Evolutionary conservation across 2,329 filamentous ascomycete genomes (phyloP).

Genomic region (Ophiognomonia clavigignenti-juglandacearum): DNA sequence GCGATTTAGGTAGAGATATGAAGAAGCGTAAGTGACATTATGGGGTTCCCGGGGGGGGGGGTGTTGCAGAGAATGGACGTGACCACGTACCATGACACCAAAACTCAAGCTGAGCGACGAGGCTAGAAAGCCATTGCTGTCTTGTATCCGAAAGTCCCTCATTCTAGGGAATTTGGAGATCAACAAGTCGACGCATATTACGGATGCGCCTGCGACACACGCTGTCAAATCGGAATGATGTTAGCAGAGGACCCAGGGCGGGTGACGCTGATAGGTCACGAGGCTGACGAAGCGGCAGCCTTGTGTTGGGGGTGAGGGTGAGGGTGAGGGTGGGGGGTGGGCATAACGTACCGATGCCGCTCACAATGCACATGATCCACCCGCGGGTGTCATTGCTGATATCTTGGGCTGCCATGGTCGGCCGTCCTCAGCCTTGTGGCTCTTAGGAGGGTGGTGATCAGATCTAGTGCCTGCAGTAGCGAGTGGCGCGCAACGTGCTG

Average conservation of each 20-base stretch:
- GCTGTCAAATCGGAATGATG: constrained; percentile 33
- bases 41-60: too few relatives aligned
- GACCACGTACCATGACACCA: constrained; percentile 77
- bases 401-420: constrained; percentile 34
- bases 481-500: background rate
- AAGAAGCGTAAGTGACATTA: too few relatives aligned
- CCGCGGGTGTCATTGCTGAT: constrained; percentile 80
- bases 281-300: background rate
- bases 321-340: background rate
- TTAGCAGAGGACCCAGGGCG: background rate
- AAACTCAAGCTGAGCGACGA: constrained; percentile 88
- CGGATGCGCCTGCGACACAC: constrained; percentile 69
- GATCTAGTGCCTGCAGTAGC: constrained; percentile 15
- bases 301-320: background rate
- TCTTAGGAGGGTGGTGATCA: constrained; percentile 5
- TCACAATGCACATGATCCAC: constrained; percentile 89
- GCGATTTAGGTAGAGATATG: too few relatives aligned
- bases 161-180: constrained; percentile 68
- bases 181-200: constrained; percentile 82
- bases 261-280: background rate
- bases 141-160: constrained; percentile 77
- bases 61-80: background rate
- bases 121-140: constrained; percentile 84
- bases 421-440: constrained; percentile 14
- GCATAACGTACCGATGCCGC: constrained; percentile 60